Conservation (phyloP, 1,284 basidiomycete species). For the Leccinum glutinopallens region DNA sequence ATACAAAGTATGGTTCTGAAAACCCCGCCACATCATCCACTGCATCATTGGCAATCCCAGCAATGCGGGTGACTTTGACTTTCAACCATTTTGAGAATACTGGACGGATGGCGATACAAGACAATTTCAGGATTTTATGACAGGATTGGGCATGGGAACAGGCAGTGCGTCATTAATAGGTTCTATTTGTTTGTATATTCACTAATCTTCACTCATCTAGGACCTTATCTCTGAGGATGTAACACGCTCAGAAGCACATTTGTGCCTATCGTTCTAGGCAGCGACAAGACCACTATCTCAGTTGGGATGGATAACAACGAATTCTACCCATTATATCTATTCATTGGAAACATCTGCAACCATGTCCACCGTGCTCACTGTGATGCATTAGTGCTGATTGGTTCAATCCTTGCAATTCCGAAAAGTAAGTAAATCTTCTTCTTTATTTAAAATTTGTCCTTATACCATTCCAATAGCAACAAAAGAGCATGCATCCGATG, state of each 20-base stretch:
- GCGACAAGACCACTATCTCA: conserved; percentile 41
- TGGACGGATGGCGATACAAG: conserved; percentile 11
- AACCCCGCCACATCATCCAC: background rate
- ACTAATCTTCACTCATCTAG: conserved; percentile 2
- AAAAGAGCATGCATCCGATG: background rate
- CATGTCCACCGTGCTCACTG: background rate
- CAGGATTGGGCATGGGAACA: conserved; percentile 22
- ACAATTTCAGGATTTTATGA: conserved; percentile 33
- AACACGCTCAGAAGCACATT: conserved; percentile 34
- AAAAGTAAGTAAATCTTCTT: conserved; percentile 1
- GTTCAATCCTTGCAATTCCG: background rate
- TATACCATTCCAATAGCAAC: background rate
- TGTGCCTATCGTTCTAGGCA: conserved; percentile 38
- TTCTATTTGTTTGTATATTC: background rate
- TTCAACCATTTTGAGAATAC: conserved; percentile 29
- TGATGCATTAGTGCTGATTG: background rate
- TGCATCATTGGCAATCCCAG: conserved; percentile 29
- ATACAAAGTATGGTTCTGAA: background rate
- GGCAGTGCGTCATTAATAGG: conserved; percentile 22
- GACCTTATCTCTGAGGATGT: conserved; percentile 23
- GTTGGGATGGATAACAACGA: conserved; percentile 23
- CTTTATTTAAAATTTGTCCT: background rate
- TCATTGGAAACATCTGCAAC: background rate
- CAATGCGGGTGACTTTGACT: conserved; percentile 34
- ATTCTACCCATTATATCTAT: background rate